These are phyloP conservation scores for Paramyrothecium sp. DNA, from an alignment of 2,329 filamentous ascomycete species.

Conservation along the genomic window DNA sequence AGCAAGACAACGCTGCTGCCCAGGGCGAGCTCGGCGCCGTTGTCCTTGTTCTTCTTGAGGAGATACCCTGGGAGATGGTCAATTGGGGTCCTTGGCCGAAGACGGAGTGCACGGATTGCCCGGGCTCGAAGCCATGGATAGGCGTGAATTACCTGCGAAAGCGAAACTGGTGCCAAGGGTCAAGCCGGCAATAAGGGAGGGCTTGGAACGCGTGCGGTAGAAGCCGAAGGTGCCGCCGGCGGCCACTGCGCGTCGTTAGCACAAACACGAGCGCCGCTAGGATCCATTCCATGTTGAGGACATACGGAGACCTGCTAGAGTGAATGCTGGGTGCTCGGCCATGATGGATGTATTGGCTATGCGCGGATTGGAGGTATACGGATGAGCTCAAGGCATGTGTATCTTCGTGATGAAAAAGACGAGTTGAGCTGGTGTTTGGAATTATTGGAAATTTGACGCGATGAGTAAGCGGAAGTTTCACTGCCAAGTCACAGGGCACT, in stretches of 20 bases:
- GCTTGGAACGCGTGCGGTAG: conserved; percentile 20
- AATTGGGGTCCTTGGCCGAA: neutral
- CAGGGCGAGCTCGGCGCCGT: conserved; percentile 38
- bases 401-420: too few relatives aligned
- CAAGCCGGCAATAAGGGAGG: conserved; percentile 21
- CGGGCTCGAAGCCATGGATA: neutral
- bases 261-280: neutral
- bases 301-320: conserved; percentile 36
- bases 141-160: conserved; percentile 14
- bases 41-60: conserved; percentile 39
- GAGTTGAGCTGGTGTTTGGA: too few relatives aligned
- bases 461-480: too few relatives aligned
- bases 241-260: conserved; percentile 13
- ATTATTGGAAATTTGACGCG: too few relatives aligned
- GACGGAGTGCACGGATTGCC: fast-evolving
- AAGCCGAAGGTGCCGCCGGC: conserved; percentile 21
- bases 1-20: conserved; percentile 35
- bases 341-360: conserved; percentile 14
- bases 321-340: conserved; percentile 40
- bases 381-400: too few relatives aligned
- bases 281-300: neutral
- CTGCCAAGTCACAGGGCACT: too few relatives aligned
- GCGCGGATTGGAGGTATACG: too few relatives aligned
- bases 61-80: conserved; percentile 30
- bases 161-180: conserved; percentile 22